Conservation (phyloP, 768 basidiomycete species). For the Suillus subaureus region DNA sequence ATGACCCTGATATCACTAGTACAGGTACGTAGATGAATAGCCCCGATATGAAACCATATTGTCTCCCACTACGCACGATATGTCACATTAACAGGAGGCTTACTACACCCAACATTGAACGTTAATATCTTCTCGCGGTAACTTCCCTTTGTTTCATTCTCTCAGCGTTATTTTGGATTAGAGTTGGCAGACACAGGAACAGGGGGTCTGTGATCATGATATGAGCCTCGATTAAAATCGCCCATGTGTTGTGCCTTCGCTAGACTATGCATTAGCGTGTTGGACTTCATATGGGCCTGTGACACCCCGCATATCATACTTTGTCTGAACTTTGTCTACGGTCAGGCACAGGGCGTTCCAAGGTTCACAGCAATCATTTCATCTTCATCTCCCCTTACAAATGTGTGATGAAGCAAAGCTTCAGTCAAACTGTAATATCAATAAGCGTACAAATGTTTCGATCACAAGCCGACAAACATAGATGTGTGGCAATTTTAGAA, state of each 20-base stretch:
- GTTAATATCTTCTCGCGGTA: background rate
- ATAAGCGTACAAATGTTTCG: background rate
- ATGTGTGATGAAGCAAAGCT: background rate
- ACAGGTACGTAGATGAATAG: background rate
- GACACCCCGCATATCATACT: background rate
- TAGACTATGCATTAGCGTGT: background rate
- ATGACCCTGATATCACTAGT: background rate
- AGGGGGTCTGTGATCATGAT: background rate
- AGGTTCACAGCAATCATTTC: background rate
- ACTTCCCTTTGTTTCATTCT: background rate
- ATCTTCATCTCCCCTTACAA: background rate
- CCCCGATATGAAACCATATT: slow-evolving; percentile 2
- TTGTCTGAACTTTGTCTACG: background rate
- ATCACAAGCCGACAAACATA: background rate
- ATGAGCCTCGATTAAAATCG: background rate
- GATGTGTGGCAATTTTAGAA: background rate
- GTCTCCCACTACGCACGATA: background rate
- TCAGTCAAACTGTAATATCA: background rate
- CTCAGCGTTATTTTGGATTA: background rate
- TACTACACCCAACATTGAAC: background rate
- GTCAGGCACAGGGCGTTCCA: background rate
- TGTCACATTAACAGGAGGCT: background rate
- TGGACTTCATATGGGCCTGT: background rate
- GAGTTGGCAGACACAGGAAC: background rate
- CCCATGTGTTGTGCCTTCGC: background rate